Percentiles rank a stretch among this genome's conserved stretches.
phyloP scores from a whole-genome alignment of 768 basidiomycete genomes.

The Glaciozyma antarctica region DNA sequence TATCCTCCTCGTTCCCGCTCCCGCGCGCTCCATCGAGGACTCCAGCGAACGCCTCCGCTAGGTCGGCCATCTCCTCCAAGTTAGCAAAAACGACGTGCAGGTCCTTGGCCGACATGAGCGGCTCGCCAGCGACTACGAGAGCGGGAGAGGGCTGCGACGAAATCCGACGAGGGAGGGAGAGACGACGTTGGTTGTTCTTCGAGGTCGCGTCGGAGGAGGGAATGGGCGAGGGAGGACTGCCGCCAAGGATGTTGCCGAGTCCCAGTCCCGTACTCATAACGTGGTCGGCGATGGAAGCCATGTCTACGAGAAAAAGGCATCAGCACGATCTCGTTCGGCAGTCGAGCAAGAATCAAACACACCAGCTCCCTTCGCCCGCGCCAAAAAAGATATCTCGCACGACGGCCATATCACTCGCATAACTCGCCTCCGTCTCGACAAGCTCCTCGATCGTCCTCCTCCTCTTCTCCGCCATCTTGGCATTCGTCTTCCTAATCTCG shows the following conservation, averaged over 20 bases:
- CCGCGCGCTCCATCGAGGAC: slow-evolving; percentile 20
- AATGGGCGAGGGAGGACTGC: neutral
- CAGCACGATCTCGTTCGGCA: neutral
- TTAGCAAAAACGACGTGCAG: slow-evolving; percentile 33
- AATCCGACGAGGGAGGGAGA: neutral
- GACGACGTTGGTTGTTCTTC: neutral
- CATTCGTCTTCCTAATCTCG: neutral
- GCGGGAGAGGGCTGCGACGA: neutral
- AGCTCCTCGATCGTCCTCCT: slow-evolving; percentile 58
- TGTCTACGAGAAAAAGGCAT: slow-evolving; percentile 6
- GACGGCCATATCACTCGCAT: slow-evolving; percentile 89
- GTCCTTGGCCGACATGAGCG: slow-evolving; percentile 23
- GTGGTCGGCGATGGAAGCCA: slow-evolving; percentile 27
- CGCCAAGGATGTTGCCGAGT: slow-evolving; percentile 3
- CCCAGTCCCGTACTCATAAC: slow-evolving; percentile 29
- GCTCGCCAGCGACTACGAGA: neutral
- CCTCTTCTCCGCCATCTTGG: slow-evolving; percentile 21
- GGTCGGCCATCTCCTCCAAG: slow-evolving; percentile 32
- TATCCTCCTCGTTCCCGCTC: neutral
- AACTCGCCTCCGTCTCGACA: slow-evolving; percentile 89
- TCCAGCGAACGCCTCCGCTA: slow-evolving; percentile 28
- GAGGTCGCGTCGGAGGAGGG: neutral
- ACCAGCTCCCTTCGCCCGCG: slow-evolving; percentile 22
- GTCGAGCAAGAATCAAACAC: neutral
- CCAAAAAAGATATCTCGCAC: slow-evolving; percentile 64